Evolutionary conservation across 495 filamentous ascomycete species (phyloP), one percentile per base, ranked within the genome.

Genomic region (Talaromyces trachyspermus): DNA sequence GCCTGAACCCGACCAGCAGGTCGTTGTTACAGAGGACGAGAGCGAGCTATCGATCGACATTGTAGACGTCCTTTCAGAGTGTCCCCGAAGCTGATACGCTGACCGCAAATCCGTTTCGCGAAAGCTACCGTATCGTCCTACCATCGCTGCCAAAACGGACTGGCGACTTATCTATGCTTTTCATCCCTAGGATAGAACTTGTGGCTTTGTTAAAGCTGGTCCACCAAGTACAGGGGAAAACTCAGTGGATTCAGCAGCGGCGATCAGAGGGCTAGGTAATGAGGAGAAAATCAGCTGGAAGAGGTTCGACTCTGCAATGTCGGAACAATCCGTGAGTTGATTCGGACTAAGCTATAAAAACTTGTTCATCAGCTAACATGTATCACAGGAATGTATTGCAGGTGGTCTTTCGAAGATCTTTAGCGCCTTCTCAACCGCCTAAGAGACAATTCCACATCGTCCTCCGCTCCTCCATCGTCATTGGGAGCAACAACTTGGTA

Each of bases 391-490:
- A 30, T 30, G 27, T 30, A 30, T 30, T 30, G 27, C 27, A 30
- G 27, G 12, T 30, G 27, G 27, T 30, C 27, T 30, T 30, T 30
- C 27, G 27, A 30, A 30, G 27, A 30, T 30, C 27, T 30, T 30
- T 30, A 30, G 27, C 27, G 27, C 27, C 27, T 30, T 30, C 27
- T 30, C 27, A 30, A 30, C 27, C 27, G n/a, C n/a, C n/a, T n/a
- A n/a, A n/a, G n/a, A n/a, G n/a, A n/a, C 23, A 42, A 42, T 18
- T 42, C 39, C 8, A 42, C 20, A 9, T 26, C 39, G 15, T 42
- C 39, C 11, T 41, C 38, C 20, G 23, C 39, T 14, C 25, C 38
- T n/a, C 11, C 37, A 40, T 39, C 36, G 0, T 23, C 39, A 42
- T 25, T 18, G 12, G 39, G n/a, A 42, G 29, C 14, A 4, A 32